These are phyloP conservation scores for Aquilaria yunnanensis DNA, from an alignment of 345 rosid genomes.

Conservation along the genomic window DNA sequence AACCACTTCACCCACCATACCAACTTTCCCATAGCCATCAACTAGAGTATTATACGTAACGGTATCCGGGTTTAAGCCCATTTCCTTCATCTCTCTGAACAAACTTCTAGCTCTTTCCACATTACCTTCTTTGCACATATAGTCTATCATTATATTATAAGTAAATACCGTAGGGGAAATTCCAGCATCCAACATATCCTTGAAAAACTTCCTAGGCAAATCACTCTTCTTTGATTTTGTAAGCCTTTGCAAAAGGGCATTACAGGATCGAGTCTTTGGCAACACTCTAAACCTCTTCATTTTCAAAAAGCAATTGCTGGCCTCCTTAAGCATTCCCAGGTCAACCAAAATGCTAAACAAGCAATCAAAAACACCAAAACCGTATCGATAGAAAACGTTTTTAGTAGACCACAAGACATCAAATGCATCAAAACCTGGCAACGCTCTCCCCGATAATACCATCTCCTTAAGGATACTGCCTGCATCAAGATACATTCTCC, in stretches of 20 bases:
- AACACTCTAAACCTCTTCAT: conserved; percentile 52
- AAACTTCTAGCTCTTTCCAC: conserved; percentile 35
- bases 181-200: conserved; percentile 49
- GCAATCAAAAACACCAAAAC: conserved; percentile 73
- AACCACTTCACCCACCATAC: conserved; percentile 40
- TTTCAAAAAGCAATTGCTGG: conserved; percentile 39
- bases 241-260: conserved; percentile 46
- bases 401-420: conserved; percentile 63
- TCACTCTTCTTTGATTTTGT: conserved; percentile 31
- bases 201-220: conserved; percentile 31
- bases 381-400: conserved; percentile 38
- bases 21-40: conserved; percentile 63
- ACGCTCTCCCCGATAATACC: conserved; percentile 19
- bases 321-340: conserved; percentile 56
- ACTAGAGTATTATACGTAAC: conserved; percentile 69
- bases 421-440: conserved; percentile 39
- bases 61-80: conserved; percentile 49
- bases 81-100: conserved; percentile 51
- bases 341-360: conserved; percentile 63
- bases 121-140: conserved; percentile 63
- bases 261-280: conserved; percentile 64
- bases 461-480: conserved; percentile 40
- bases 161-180: conserved; percentile 47
- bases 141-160: conserved; percentile 60
- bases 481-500: conserved; percentile 55